phyloP scores from a whole-genome alignment of 345 rosid genomes.

The Melaleuca quinquenervia region DNA sequence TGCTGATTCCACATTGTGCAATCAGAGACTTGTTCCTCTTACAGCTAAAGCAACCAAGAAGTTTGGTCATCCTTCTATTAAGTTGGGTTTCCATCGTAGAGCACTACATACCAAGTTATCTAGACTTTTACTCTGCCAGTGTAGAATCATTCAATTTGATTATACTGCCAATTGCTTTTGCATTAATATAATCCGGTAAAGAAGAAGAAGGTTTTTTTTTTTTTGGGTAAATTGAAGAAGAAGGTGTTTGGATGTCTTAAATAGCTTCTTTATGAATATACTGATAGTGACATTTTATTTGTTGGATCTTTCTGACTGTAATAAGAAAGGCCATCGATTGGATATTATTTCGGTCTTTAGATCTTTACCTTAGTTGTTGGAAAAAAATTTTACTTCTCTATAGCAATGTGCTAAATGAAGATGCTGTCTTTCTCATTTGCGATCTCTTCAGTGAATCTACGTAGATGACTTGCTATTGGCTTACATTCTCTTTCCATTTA shows the following conservation, averaged over 20 bases:
- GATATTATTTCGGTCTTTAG: not conserved
- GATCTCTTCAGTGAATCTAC: not conserved
- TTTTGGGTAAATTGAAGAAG: too few relatives aligned
- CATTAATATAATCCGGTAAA: not conserved
- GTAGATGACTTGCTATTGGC: constrained; percentile 1
- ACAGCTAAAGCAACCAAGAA: not conserved
- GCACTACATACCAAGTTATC: not conserved
- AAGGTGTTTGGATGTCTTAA: not conserved
- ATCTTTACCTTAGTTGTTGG: not conserved
- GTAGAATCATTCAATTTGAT: not conserved
- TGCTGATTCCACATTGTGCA: not conserved
- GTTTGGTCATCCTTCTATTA: not conserved
- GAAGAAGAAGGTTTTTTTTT: too few relatives aligned
- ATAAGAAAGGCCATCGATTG: not conserved
- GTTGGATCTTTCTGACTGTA: not conserved
- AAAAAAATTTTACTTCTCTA: not conserved
- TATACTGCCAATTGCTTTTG: not conserved
- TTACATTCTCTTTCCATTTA: not conserved
- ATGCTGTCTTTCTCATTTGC: not conserved
- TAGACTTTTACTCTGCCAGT: not conserved
- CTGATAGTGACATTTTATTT: not conserved
- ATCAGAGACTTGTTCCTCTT: not conserved
- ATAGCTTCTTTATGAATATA: not conserved
- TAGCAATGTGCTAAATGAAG: not conserved
- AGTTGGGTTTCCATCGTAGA: not conserved